Base-by-base conservation (phyloP, 176 grass and related monocot species). In the Ananas comosus region DNA sequence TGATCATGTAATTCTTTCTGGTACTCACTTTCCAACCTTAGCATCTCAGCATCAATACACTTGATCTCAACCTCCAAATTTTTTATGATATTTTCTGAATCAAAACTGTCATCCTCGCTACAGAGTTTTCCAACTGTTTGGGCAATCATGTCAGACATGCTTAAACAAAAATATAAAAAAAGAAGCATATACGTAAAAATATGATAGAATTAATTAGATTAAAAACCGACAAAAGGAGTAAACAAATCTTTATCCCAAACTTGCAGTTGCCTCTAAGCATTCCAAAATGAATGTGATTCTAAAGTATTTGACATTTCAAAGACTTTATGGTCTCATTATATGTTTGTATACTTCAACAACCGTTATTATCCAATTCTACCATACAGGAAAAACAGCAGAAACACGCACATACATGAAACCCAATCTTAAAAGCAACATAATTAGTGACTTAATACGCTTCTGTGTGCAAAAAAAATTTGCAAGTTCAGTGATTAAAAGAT, bases 21-120 rank as follows among this genome's bases (percentile, higher is more conserved):
- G 21, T 88, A 96, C 51, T 83, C 91, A 71, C 13, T 67, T 64
- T 96, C 82, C 70, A 96, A 48, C 23, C 71, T 29, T 12, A 74
- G 74, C 70, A 91, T 50, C 82, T 91, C 78, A 70, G 66, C 53
- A 42, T 79, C 75, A 13, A 77, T 51, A 11, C 11, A 66, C 63
- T 58, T 79, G 42, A 69, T 67, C 51, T 90, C 78, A 68, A 78
- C 87, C 42, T 27, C 64, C 66, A 83, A 57, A 54, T 51, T 79
- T 74, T 82, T 83, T 67, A 64, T 49, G 50, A 51, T 88, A 12
- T 13, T 22, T 75, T 87, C 81, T 65, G 80, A 70, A 21, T 85
- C 77, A 12, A 75, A 10, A 47, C 18, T 75, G 50, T 66, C 13
- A 49, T 49, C n/a, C 23, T 50, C 25, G 27, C 67, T 50, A n/a